These are phyloP conservation scores for Primulina eburnea DNA, from an alignment of 257 asterid genomes.

Conservation along the genomic window DNA sequence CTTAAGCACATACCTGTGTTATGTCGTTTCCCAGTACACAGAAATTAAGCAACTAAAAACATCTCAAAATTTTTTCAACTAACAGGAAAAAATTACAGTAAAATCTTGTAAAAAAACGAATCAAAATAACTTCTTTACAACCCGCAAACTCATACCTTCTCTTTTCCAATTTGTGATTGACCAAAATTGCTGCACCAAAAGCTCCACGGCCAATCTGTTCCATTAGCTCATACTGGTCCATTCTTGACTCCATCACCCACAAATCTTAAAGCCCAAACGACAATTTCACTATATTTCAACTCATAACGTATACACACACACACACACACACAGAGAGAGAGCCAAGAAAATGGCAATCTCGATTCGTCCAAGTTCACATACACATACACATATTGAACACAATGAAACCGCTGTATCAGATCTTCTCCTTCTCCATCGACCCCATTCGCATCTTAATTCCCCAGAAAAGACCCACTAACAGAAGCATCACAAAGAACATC, in stretches of 20 bases:
- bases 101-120: too few species aligned
- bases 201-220: conserved; percentile 98
- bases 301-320: neutral
- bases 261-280: neutral
- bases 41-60: neutral
- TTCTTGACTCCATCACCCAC: conserved; percentile 11
- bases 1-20: conserved; percentile 71
- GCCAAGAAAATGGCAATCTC: neutral
- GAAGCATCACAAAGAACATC: neutral
- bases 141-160: conserved; percentile 46
- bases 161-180: conserved; percentile 77
- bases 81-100: conserved; percentile 3
- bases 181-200: conserved; percentile 88
- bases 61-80: neutral
- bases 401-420: neutral
- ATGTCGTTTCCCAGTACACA: conserved; percentile 10
- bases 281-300: too few species aligned
- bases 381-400: neutral
- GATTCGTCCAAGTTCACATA: neutral
- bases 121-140: neutral
- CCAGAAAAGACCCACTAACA: neutral
- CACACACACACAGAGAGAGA: neutral
- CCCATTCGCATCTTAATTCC: neutral
- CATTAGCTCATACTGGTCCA: conserved; percentile 82
- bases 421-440: neutral